Evolutionary conservation across 208 protist genomes (phyloP).

Genomic region (Leishmania major): DNA sequence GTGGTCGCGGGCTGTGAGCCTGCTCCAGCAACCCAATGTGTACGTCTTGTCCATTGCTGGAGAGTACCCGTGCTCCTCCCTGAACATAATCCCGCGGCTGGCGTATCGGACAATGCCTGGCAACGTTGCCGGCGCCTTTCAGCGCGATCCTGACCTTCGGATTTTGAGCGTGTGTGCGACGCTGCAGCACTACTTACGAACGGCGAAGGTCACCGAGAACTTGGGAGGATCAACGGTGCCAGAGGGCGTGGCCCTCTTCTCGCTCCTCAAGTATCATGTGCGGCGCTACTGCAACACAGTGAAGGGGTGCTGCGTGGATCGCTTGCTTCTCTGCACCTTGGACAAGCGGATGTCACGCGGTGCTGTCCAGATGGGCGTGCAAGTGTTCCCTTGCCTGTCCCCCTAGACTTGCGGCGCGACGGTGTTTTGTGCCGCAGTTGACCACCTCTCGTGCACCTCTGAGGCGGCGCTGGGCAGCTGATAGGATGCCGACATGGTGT

Average conservation of each 20-base stretch:
- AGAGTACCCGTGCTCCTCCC: constrained; percentile 61
- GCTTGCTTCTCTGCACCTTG: constrained; percentile 76
- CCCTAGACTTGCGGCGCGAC: background rate
- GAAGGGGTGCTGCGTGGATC: constrained; percentile 51
- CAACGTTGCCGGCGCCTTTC: constrained; percentile 18
- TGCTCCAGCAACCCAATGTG: constrained; percentile 55
- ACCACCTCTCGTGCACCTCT: too few relatives aligned
- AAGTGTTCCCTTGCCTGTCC: constrained; percentile 50
- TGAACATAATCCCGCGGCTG: constrained; percentile 61
- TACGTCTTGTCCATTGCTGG: constrained; percentile 57
- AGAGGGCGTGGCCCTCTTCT: constrained; percentile 77
- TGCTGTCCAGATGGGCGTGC: constrained; percentile 62
- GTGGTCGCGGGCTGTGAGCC: constrained; percentile 65
- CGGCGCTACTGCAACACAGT: constrained; percentile 74
- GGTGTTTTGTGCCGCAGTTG: background rate
- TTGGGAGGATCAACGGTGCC: constrained; percentile 39
- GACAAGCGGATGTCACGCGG: constrained; percentile 68
- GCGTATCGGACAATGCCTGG: constrained; percentile 57
- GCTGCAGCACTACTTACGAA: constrained; percentile 70
- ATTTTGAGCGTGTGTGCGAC: constrained; percentile 79
- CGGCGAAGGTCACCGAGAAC: constrained; percentile 22
- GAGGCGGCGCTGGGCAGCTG: background rate
- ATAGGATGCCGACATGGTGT: background rate
- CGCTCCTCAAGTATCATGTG: constrained; percentile 86
- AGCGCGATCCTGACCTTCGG: constrained; percentile 73